Conservation (phyloP, 495 filamentous ascomycete species). For the Penicillium cosmopolitanum region DNA sequence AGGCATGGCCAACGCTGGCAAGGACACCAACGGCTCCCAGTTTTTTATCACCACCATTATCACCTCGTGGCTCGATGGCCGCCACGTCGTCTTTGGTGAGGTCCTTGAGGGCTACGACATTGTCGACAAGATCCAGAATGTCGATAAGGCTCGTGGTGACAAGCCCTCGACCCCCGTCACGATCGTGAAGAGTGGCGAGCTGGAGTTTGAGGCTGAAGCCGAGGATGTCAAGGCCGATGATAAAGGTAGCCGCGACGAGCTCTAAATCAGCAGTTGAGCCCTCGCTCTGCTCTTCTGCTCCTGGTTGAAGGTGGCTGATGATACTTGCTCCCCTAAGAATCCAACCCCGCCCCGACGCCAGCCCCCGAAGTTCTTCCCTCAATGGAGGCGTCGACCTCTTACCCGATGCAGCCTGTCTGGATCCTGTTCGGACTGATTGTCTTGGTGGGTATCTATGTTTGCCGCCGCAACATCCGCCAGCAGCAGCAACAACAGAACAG, state of each 20-base stretch:
- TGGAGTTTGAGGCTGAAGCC: slow-evolving; percentile 66
- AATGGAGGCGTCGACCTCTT: slow-evolving; percentile 21
- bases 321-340: slow-evolving; percentile 33
- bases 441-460: slow-evolving; percentile 43
- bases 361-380: slow-evolving; percentile 14
- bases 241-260: slow-evolving; percentile 98
- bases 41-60: slow-evolving; percentile 94
- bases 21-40: slow-evolving; percentile 98
- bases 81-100: slow-evolving; percentile 90
- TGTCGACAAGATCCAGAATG: slow-evolving; percentile 85
- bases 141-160: slow-evolving; percentile 70
- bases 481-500: slow-evolving; percentile 4
- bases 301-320: slow-evolving; percentile 42
- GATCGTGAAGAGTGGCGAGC: slow-evolving; percentile 94
- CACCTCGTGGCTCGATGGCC: slow-evolving; percentile 88
- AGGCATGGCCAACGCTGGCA: slow-evolving; percentile 97
- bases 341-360: slow-evolving; percentile 18
- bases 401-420: slow-evolving; percentile 43
- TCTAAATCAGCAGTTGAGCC: slow-evolving; percentile 60
- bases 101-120: slow-evolving; percentile 91
- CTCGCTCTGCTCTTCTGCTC: slow-evolving; percentile 29
- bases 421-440: slow-evolving; percentile 46
- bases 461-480: slow-evolving; percentile 16
- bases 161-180: slow-evolving; percentile 76
- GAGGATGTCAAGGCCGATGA: slow-evolving; percentile 32